Evolutionary conservation across 2,329 filamentous ascomycete genomes (phyloP).

Genomic region (Phialophora macrospora): DNA sequence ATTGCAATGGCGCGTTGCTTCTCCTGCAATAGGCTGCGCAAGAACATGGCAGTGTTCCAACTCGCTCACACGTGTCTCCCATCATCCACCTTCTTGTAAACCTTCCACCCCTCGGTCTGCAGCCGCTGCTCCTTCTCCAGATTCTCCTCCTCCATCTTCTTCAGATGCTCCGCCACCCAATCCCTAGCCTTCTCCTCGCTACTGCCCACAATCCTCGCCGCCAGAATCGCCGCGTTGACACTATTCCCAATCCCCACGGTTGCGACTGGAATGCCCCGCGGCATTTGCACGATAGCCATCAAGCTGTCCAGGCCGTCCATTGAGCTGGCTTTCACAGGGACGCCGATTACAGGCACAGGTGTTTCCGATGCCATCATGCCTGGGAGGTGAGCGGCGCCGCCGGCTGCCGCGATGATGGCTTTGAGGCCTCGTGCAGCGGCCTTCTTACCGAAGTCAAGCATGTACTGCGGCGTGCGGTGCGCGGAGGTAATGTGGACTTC

Average conservation of each 20-base stretch:
- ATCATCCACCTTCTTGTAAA: slow-evolving; percentile 39
- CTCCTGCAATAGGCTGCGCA: not conserved
- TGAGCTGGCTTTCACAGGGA: slow-evolving; percentile 71
- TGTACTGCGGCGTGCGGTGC: slow-evolving; percentile 69
- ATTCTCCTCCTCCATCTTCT: slow-evolving; percentile 39
- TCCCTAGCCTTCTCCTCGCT: slow-evolving; percentile 34
- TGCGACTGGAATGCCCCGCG: slow-evolving; percentile 68
- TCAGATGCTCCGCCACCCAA: slow-evolving; percentile 38
- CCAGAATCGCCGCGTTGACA: slow-evolving; percentile 71
- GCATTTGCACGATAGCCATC: slow-evolving; percentile 73
- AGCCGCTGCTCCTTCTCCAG: slow-evolving; percentile 39
- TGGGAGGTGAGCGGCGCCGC: slow-evolving; percentile 70
- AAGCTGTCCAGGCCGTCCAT: slow-evolving; percentile 70
- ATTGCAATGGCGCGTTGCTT: not conserved
- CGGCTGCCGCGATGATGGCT: slow-evolving; percentile 72
- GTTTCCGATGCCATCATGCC: slow-evolving; percentile 71
- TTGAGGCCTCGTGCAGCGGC: slow-evolving; percentile 66
- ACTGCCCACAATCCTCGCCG: slow-evolving; percentile 65
- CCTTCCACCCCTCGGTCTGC: slow-evolving; percentile 38
- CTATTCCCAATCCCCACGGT: slow-evolving; percentile 76
- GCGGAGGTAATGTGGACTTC: slow-evolving; percentile 46
- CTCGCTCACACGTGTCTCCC: slow-evolving; percentile 4
- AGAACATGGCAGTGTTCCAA: not conserved
- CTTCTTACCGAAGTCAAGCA: slow-evolving; percentile 66
- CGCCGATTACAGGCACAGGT: slow-evolving; percentile 71